Base-by-base conservation (phyloP, 805 yeast genomes). In the Ogataea methanolica region DNA sequence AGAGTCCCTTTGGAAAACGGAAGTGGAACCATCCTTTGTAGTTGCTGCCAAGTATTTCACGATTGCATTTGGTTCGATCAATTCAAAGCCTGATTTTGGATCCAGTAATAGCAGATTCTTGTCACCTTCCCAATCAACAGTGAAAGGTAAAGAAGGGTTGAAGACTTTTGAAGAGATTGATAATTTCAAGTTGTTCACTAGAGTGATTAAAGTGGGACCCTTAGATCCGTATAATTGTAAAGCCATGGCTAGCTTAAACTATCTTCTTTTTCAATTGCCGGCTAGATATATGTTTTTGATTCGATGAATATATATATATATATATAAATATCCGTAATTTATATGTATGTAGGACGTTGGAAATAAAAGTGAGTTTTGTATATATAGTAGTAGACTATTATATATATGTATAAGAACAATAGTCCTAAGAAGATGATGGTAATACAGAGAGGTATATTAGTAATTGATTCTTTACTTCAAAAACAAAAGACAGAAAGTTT, bases 41-140 rank as follows among this genome's bases (percentile, higher is more conserved):
- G 53, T 43, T n/a, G 64, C 65, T 38, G 79, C 70, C 51, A 82
- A 67, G 58, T 80, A 85, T 62, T 82, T 80, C 51, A 85, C 82
- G 44, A 85, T 80, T 19, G 94, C 82, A 60, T 85, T 83, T 19
- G 88, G 72, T 63, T 85, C 88, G 48, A 72, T 66, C 51, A 85
- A 71, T 55, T 75, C 77, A 45, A 80, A 75, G 6, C 66, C 64
- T 36, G 71, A 62, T 50, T 72, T 71, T 6, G 63, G 47, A 51
- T 75, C 67, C 22, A 46, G 55, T 42, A 66, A 51, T 5, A 44
- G 44, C 31, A 58, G 52, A 33, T 45, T 52, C 37, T 53, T 55
- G 26, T 50, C 52, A 5, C 51, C 54, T 26, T 56, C 64, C 17
- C 52, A 54, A 33, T 62, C 62, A 26, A 53, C 44, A 16, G 54